A percentile compares a stretch with the other conserved stretches of the same genome.
Conservation (phyloP, 495 filamentous ascomycete genomes). For the Xylaria longipes region DNA sequence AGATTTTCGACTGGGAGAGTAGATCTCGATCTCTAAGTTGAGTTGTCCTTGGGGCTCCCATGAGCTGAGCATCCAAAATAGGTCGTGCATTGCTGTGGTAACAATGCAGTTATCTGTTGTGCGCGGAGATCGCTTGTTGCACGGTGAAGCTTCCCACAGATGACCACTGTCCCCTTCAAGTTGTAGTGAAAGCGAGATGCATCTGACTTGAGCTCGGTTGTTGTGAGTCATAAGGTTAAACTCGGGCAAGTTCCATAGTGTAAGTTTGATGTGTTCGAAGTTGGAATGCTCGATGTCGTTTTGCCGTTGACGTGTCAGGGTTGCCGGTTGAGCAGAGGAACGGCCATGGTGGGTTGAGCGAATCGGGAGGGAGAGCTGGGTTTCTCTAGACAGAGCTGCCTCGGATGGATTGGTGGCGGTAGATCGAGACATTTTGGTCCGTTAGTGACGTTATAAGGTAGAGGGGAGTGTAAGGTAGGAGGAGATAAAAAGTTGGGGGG, state of each 20-base stretch:
- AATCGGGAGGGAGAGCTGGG: neutral
- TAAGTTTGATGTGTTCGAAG: slow-evolving; percentile 40
- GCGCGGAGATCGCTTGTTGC: slow-evolving; percentile 22
- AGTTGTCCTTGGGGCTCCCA: slow-evolving; percentile 40
- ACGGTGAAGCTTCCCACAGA: slow-evolving; percentile 10
- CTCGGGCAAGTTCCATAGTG: slow-evolving; percentile 34
- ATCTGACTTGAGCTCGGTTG: slow-evolving; percentile 36
- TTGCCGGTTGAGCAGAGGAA: slow-evolving; percentile 36
- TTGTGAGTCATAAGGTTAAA: slow-evolving; percentile 38
- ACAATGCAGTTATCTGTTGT: slow-evolving; percentile 29
- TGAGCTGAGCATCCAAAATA: slow-evolving; percentile 38
- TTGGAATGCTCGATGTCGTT: slow-evolving; percentile 36
- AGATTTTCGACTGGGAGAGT: slow-evolving; percentile 32
- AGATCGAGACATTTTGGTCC: slow-evolving; percentile 1
- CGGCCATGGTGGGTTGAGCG: neutral
- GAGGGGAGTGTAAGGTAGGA: too few relatives aligned
- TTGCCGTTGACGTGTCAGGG: slow-evolving; percentile 42
- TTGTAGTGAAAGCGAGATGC: slow-evolving; percentile 41
- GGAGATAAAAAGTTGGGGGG: too few relatives aligned
- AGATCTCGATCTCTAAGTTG: slow-evolving; percentile 41
- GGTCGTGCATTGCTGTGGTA: slow-evolving; percentile 36
- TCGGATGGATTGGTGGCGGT: neutral
- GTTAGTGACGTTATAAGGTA: slow-evolving; percentile 1
- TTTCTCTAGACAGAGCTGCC: neutral
- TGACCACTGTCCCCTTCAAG: slow-evolving; percentile 33